A percentile compares a stretch with the other conserved stretches of the same genome.
Conservation (phyloP, 2,329 filamentous ascomycete species). For the Coniochaeta ligniaria region DNA sequence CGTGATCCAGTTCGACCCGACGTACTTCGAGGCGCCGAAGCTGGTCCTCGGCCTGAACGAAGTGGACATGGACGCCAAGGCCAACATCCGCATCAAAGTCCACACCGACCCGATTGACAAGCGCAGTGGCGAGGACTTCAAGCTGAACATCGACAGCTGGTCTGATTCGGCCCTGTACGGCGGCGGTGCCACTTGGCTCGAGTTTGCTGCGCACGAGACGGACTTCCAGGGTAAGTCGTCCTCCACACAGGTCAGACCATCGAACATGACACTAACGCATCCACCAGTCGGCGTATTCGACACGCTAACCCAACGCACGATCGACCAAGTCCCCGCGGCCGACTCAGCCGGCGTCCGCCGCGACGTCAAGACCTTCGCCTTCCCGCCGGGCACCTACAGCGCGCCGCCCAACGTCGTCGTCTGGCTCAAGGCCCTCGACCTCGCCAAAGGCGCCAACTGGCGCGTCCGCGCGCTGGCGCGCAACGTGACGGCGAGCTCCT, state of each 20-base stretch:
- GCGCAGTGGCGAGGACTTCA: not conserved
- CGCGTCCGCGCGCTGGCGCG: not conserved
- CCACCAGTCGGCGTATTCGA: not conserved
- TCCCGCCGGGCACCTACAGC: not conserved
- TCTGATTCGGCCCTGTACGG: not conserved
- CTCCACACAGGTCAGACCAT: not conserved
- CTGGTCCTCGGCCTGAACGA: not conserved
- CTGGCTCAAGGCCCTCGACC: not conserved
- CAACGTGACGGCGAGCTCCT: not conserved
- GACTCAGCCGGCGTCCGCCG: not conserved
- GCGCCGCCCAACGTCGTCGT: not conserved
- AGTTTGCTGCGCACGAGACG: not conserved
- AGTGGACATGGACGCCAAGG: not conserved
- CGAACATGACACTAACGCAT: not conserved
- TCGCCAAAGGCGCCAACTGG: not conserved
- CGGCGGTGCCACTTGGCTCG: not conserved
- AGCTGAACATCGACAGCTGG: not conserved
- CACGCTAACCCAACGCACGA: not conserved
- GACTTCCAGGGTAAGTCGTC: not conserved
- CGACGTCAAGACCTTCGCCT: not conserved
- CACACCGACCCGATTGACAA: not conserved
- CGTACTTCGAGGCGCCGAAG: not conserved
- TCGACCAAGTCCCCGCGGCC: not conserved
- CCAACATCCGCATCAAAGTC: not conserved
- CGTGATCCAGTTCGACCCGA: not conserved